Conservation (phyloP, 495 filamentous ascomycete genomes). For the Talaromyces borbonicus region DNA sequence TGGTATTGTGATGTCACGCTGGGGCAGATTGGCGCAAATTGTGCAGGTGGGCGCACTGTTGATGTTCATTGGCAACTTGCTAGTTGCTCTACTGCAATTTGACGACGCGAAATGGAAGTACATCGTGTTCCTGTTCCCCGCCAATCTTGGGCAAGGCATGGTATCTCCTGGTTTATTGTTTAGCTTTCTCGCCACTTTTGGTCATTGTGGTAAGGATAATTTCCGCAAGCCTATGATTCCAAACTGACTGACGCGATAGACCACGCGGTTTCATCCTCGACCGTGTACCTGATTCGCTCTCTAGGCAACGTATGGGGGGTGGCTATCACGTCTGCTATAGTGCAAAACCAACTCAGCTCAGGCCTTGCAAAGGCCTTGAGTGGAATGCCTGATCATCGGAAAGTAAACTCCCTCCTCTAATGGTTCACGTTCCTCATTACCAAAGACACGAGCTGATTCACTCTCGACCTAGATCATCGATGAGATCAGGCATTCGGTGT, state of each 20-base stretch:
- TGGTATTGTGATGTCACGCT: conserved; percentile 55
- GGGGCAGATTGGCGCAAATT: conserved; percentile 46
- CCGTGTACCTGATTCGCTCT: conserved; percentile 52
- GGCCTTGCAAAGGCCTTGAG: conserved; percentile 46
- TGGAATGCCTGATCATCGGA: conserved; percentile 56
- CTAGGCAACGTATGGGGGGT: conserved; percentile 57
- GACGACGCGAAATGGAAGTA: conserved; percentile 54
- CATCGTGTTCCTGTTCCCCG: conserved; percentile 51
- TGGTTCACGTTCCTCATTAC: neutral
- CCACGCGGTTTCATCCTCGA: conserved; percentile 55
- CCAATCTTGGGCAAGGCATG: conserved; percentile 55
- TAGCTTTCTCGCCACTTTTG: conserved; percentile 52
- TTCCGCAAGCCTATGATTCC: neutral
- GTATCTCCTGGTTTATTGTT: conserved; percentile 55
- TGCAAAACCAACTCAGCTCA: conserved; percentile 52
- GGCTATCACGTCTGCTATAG: conserved; percentile 50
- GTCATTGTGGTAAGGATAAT: conserved; percentile 42
- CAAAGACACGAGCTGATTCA: conserved; percentile 12
- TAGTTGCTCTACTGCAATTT: conserved; percentile 46
- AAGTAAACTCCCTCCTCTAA: conserved; percentile 41
- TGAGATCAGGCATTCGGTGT: conserved; percentile 52
- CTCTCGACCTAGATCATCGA: conserved; percentile 39
- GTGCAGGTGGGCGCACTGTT: conserved; percentile 45
- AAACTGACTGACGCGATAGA: conserved; percentile 25
- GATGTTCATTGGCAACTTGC: conserved; percentile 49